Evolutionary conservation across 1,284 basidiomycete species (phyloP), one percentile per base, ranked within the genome.

Genomic region (Cutaneotrichosporon sp.): DNA sequence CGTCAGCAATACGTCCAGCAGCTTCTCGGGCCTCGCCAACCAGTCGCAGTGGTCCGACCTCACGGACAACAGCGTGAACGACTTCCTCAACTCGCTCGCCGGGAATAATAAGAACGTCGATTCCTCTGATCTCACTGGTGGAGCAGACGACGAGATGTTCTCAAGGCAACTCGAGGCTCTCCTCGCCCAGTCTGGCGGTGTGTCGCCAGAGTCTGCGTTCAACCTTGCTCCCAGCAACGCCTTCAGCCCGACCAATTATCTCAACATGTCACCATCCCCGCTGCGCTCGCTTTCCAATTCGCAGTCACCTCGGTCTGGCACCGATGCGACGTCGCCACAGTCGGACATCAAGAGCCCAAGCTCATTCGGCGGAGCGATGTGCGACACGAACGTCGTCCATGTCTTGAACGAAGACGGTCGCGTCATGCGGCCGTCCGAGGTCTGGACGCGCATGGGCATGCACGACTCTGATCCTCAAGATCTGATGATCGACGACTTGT

Each of bases 401-500:
- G 69, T 80, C 34, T 58, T 80, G 1, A 72, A 69, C 46, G 66
- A 68, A 8, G 66, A 77, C 51, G 79, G 79, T 4, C 71, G 72
- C 51, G 60, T 77, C 8, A 68, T 80, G 60, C 73, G 75, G 40
- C 76, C 77, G 16, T 71, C 71, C 30, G 77, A 79, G 55, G 61
- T 80, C 21, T 80, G 78, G 78, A 69, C 72, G 30, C 64, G 67
- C 52, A 73, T 77, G 60, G 72, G 73, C 21, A 70, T 74, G 67
- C 67, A 72, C 62, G 58, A 63, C 60, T 47, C 62, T 40, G 51
- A 64, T n/a, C 67, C 72, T 6, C 70, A 72, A 56, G 70, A 78
- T 36, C 65, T 81, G n/a, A 63, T 80, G 38, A 75, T 81, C 53
- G 80, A 81, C 60, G 80, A 81, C 63, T 70, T 81, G 47, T 81